Percentiles rank a stretch among this genome's conserved stretches.
These are phyloP conservation scores for Neofusicoccum umdonicola DNA, from an alignment of 2,329 filamentous ascomycete species.

Conservation along the genomic window DNA sequence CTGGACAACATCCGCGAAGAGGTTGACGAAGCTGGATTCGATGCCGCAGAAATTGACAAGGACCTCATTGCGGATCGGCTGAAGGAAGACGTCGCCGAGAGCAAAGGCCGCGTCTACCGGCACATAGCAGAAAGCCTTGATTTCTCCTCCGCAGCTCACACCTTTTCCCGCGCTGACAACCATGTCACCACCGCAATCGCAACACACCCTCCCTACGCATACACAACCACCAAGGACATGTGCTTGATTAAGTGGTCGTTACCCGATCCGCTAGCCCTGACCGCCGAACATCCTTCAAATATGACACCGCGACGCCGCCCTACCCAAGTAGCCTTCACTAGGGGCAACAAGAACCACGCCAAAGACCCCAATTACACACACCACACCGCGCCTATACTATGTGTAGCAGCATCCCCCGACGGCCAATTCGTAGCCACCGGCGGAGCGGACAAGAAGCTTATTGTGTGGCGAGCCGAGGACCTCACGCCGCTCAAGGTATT, in stretches of 20 bases:
- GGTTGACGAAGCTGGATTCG: slow-evolving; percentile 77
- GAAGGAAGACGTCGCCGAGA: slow-evolving; percentile 87
- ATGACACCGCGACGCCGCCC: slow-evolving; percentile 60
- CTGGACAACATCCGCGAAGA: slow-evolving; percentile 85
- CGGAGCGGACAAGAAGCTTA: slow-evolving; percentile 76
- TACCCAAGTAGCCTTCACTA: slow-evolving; percentile 61
- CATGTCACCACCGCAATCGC: slow-evolving; percentile 78
- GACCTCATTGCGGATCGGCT: slow-evolving; percentile 89
- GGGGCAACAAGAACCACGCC: slow-evolving; percentile 58
- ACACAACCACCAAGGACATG: slow-evolving; percentile 84
- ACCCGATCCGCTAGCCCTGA: slow-evolving; percentile 57
- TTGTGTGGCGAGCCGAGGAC: slow-evolving; percentile 81
- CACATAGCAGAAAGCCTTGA: slow-evolving; percentile 72
- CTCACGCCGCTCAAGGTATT: slow-evolving; percentile 80
- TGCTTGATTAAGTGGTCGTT: slow-evolving; percentile 87
- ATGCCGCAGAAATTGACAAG: slow-evolving; percentile 88
- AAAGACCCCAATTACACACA: slow-evolving; percentile 64
- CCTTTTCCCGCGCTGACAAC: slow-evolving; percentile 75
- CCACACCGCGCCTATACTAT: slow-evolving; percentile 76
- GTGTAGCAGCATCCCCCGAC: slow-evolving; percentile 81
- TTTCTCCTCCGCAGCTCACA: slow-evolving; percentile 65
- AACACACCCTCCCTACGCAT: slow-evolving; percentile 74
- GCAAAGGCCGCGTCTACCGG: slow-evolving; percentile 85
- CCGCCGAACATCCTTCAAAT: slow-evolving; percentile 32
- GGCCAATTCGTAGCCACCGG: slow-evolving; percentile 91